Conservation (phyloP, 1,284 basidiomycete species). For the Termitomyces sp. region DNA sequence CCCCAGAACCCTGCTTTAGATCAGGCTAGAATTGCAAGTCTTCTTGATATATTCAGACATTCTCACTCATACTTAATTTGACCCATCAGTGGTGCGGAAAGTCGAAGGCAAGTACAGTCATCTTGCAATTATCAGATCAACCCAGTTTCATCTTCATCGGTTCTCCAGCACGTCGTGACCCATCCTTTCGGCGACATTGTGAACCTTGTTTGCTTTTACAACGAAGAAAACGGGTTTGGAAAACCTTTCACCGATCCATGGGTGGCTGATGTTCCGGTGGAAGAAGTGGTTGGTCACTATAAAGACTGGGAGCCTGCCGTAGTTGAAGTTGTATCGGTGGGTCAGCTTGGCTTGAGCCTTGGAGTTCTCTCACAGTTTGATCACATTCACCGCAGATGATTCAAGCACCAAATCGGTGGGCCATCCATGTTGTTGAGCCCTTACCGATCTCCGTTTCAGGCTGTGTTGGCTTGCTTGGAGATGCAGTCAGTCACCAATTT, state of each 20-base stretch:
- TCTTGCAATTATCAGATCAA: too few relatives aligned
- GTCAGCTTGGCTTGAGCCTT: background rate
- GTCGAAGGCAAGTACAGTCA: background rate
- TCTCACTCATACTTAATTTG: background rate
- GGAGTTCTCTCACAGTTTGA: background rate
- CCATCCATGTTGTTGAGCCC: slow-evolving; percentile 35
- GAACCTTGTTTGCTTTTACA: slow-evolving; percentile 26
- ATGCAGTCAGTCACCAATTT: slow-evolving; percentile 28
- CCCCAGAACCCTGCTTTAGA: slow-evolving; percentile 16
- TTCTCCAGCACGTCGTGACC: slow-evolving; percentile 25
- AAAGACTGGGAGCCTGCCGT: slow-evolving; percentile 32
- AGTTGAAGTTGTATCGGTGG: slow-evolving; percentile 6
- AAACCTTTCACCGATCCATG: slow-evolving; percentile 21
- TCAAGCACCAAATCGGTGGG: slow-evolving; percentile 33
- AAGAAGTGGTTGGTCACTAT: slow-evolving; percentile 24
- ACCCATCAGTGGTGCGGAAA: slow-evolving; percentile 28
- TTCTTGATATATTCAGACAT: too few relatives aligned
- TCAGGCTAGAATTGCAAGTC: slow-evolving; percentile 8
- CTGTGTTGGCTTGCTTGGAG: slow-evolving; percentile 36
- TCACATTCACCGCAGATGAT: slow-evolving; percentile 24
- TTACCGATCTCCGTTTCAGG: slow-evolving; percentile 31
- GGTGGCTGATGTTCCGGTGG: slow-evolving; percentile 23
- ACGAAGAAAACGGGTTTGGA: slow-evolving; percentile 25
- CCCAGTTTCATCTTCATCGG: background rate
- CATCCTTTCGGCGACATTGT: slow-evolving; percentile 28